Evolutionary conservation across 2,329 filamentous ascomycete genomes (phyloP).

Genomic region (Neofusicoccum laricinum): DNA sequence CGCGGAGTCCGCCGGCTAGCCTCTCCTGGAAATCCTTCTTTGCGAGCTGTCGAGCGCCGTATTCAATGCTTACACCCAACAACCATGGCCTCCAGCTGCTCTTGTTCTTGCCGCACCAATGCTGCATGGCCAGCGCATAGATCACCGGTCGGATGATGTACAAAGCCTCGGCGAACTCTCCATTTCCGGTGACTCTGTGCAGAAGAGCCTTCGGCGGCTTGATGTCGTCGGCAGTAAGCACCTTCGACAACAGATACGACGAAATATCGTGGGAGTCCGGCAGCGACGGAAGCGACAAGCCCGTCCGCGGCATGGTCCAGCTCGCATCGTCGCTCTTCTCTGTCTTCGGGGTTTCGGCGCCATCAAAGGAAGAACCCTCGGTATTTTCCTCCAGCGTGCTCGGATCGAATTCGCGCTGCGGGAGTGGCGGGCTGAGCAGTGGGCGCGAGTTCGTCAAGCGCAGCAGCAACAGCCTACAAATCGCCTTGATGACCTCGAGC

Average conservation of each 20-base stretch:
- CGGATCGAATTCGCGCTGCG: conserved; percentile 78
- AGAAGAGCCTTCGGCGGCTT: conserved; percentile 84
- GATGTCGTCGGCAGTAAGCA: conserved; percentile 93
- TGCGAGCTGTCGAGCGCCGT: conserved; percentile 79
- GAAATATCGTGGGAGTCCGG: conserved; percentile 81
- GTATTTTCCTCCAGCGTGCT: conserved; percentile 53
- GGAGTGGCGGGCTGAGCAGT: conserved; percentile 77
- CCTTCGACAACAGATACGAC: conserved; percentile 81
- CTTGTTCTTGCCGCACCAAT: conserved; percentile 62
- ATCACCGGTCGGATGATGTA: conserved; percentile 86
- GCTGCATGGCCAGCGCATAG: conserved; percentile 80
- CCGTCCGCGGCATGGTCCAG: conserved; percentile 95
- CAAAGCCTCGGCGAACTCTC: conserved; percentile 82
- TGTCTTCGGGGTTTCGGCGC: conserved; percentile 46
- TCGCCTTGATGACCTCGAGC: conserved; percentile 80
- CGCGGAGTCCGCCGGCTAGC: conserved; percentile 69
- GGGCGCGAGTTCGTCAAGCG: conserved; percentile 80
- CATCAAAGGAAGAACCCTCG: conserved; percentile 37
- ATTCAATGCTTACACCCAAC: conserved; percentile 79
- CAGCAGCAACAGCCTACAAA: conserved; percentile 77
- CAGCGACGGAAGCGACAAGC: conserved; percentile 77
- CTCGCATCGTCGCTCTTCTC: conserved; percentile 42
- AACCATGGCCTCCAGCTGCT: conserved; percentile 91
- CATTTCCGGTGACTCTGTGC: conserved; percentile 70
- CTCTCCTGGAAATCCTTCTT: conserved; percentile 63